These are phyloP conservation scores for Nepenthes alata DNA, from an alignment of 179 eudicot species.

Conservation along the genomic window DNA sequence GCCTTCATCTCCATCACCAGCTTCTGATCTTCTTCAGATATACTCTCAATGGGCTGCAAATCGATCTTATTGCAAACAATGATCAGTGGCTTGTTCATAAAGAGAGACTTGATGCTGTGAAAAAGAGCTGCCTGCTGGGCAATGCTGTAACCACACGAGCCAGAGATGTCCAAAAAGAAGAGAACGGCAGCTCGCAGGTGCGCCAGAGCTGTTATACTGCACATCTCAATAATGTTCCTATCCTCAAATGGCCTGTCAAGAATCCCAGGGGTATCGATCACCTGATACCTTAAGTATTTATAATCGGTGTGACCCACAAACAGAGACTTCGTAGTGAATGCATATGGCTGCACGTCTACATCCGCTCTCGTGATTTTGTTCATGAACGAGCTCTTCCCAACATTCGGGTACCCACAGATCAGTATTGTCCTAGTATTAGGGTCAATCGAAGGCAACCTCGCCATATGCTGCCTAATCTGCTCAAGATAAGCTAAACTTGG, in stretches of 20 bases:
- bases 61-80: conserved; percentile 92
- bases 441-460: conserved; percentile 87
- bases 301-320: conserved; percentile 95
- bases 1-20: conserved; percentile 76
- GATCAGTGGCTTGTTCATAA: conserved; percentile 86
- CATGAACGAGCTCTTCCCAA: conserved; percentile 93
- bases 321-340: conserved; percentile 84
- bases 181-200: conserved; percentile 84
- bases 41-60: conserved; percentile 58
- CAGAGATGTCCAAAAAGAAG: conserved; percentile 83
- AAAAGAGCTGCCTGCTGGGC: conserved; percentile 87
- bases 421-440: conserved; percentile 82
- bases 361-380: conserved; percentile 94
- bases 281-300: conserved; percentile 82
- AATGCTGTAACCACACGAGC: conserved; percentile 89
- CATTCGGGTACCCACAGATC: conserved; percentile 94
- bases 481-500: conserved; percentile 96
- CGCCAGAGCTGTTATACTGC: conserved; percentile 91
- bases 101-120: conserved; percentile 81
- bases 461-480: conserved; percentile 92
- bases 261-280: conserved; percentile 93
- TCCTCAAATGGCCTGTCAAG: conserved; percentile 92
- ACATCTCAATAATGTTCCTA: conserved; percentile 90
- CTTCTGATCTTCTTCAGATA: conserved; percentile 75
- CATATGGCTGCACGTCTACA: conserved; percentile 96